Conservation (phyloP, 2,329 filamentous ascomycete genomes). For the Aspergillus sp. region DNA sequence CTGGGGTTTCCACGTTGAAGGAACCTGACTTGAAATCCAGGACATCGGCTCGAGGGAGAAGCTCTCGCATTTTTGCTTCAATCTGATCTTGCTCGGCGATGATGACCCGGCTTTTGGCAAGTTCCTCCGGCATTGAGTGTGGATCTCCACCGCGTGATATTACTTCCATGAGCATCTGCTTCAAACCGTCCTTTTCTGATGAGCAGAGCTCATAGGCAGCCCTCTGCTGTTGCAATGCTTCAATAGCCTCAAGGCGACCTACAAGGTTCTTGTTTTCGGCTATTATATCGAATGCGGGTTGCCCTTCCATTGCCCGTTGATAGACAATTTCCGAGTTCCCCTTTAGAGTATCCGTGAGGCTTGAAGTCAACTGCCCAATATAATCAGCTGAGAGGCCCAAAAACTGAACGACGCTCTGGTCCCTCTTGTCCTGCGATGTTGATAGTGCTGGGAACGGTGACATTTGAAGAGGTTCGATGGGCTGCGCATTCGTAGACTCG, state of each 20-base stretch:
- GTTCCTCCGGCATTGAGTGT: conserved; percentile 21
- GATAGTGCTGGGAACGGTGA: conserved; percentile 8
- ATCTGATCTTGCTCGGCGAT: conserved; percentile 25
- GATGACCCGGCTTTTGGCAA: conserved; percentile 24
- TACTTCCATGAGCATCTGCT: conserved; percentile 25
- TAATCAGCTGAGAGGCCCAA: conserved; percentile 17
- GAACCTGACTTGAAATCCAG: conserved; percentile 10
- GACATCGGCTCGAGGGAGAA: conserved; percentile 24
- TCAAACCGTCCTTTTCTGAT: conserved; percentile 25
- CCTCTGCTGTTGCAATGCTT: conserved; percentile 22
- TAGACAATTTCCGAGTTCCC: conserved; percentile 30
- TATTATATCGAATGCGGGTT: conserved; percentile 23
- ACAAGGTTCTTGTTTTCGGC: conserved; percentile 27
- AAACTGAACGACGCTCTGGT: conserved; percentile 21
- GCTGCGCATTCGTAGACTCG: conserved; percentile 1
- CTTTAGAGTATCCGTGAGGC: conserved; percentile 21
- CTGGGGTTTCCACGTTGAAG: not conserved
- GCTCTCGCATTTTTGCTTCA: conserved; percentile 23
- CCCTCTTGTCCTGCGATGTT: conserved; percentile 8
- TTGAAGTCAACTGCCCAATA: conserved; percentile 19
- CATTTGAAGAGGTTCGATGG: conserved; percentile 6
- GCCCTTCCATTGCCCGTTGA: conserved; percentile 28
- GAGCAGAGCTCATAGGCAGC: conserved; percentile 17
- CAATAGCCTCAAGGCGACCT: conserved; percentile 29
- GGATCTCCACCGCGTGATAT: conserved; percentile 27